phyloP scores from a whole-genome alignment of 805 yeast genomes.

The Peterozyma toletana region DNA sequence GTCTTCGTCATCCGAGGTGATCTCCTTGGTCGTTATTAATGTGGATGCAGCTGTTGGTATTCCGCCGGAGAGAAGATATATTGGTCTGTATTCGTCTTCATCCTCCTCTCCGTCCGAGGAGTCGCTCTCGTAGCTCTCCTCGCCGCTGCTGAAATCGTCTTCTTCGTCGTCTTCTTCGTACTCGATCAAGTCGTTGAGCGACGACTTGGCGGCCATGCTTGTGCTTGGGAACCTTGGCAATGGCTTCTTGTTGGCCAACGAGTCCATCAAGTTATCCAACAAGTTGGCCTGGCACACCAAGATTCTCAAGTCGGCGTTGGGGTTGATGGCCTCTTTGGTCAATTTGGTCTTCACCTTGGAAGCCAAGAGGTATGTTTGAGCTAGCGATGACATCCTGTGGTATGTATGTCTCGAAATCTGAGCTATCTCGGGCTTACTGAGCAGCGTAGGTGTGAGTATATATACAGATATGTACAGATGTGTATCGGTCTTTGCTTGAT shows the following conservation, averaged over 20 bases:
- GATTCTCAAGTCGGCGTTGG: slow-evolving; percentile 48
- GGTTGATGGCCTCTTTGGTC: slow-evolving; percentile 51
- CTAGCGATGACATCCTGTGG: slow-evolving; percentile 21
- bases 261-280: slow-evolving; percentile 58
- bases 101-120: neutral
- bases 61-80: too few relatives aligned
- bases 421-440: too few relatives aligned
- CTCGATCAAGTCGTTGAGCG: slow-evolving; percentile 16
- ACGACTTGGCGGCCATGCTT: slow-evolving; percentile 12
- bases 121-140: slow-evolving; percentile 11
- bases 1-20: slow-evolving; percentile 4
- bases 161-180: slow-evolving; percentile 15
- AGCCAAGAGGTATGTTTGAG: slow-evolving; percentile 55
- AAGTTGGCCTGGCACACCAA: slow-evolving; percentile 68
- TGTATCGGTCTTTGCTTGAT: too few relatives aligned
- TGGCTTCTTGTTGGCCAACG: slow-evolving; percentile 22
- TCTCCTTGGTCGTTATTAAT: neutral
- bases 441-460: too few relatives aligned
- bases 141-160: slow-evolving; percentile 8
- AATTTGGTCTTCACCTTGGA: slow-evolving; percentile 58
- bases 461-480: too few relatives aligned
- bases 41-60: neutral
- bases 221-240: slow-evolving; percentile 21
- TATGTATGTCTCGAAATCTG: too few relatives aligned
- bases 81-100: neutral